Evolutionary conservation across 225 moss, liverwort and hornwort species (phyloP).

Genomic region (Asterella californica): DNA sequence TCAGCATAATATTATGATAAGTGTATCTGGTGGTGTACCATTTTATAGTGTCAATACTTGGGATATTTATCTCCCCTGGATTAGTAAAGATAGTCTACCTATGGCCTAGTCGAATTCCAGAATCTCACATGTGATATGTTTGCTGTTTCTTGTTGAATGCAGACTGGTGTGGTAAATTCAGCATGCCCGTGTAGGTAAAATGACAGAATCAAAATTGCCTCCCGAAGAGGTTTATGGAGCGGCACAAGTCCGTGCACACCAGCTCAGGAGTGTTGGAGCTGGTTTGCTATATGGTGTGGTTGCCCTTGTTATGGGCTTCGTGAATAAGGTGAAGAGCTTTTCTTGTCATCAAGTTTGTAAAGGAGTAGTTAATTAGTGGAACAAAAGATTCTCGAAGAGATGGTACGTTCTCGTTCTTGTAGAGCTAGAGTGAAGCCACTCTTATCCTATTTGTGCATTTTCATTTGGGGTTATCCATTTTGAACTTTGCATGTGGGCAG

Average conservation of each 20-base stretch:
- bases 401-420: background rate
- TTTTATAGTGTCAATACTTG: background rate
- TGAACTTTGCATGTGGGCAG: background rate
- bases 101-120: background rate
- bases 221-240: slow-evolving; percentile 34
- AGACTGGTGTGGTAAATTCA: slow-evolving; percentile 4
- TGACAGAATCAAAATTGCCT: slow-evolving; percentile 38
- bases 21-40: background rate
- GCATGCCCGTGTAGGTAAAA: slow-evolving; percentile 18
- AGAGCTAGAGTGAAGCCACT: background rate
- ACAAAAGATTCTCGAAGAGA: background rate
- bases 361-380: background rate
- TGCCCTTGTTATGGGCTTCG: slow-evolving; percentile 51
- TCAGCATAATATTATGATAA: background rate
- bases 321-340: slow-evolving; percentile 38
- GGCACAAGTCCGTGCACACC: slow-evolving; percentile 29
- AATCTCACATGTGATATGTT: background rate
- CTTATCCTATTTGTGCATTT: background rate
- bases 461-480: background rate
- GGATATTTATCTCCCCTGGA: too few species aligned
- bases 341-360: background rate
- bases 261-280: slow-evolving; percentile 45
- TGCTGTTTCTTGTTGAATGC: background rate
- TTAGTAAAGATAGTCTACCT: background rate
- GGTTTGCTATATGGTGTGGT: slow-evolving; percentile 47